Base-by-base conservation (phyloP, 768 basidiomycete species). In the Lactarius sp. region DNA sequence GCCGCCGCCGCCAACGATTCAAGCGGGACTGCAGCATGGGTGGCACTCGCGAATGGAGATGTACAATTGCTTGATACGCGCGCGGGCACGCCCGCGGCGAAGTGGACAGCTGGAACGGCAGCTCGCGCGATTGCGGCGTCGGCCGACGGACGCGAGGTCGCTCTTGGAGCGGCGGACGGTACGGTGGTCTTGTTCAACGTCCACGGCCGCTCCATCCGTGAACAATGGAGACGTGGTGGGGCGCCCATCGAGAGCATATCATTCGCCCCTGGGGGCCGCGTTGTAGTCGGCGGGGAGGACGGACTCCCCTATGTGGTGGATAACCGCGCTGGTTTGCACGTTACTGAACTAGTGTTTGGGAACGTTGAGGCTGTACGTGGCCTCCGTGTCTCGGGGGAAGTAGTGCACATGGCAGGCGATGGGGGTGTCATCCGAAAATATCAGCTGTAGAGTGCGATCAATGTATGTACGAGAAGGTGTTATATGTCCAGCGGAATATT, bases 221-320 rank as follows among this genome's bases (percentile, higher is more conserved):
- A 52, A 42, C 58, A 41, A n/a, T 68, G 68, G 68, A 56, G 47
- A 54, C 66, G 68, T 20, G 37, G 50, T 27, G 59, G 56, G 6
- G 65, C 54, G 27, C 41, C 52, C n/a, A 36, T 67, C 46, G 61
- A 60, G 34, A 49, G 52, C n/a, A 44, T 61, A 8, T 56, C 66
- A 5, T 56, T 62, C 39, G 59, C 49, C 33, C 44, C 46, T 13
- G 51, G 44, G 13, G 57, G 57, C 16, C 50, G 58, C 46, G 47
- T 68, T 42, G 52, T 67, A 16, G 52, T 68, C 12, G 68, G 66
- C 6, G 66, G 68, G 4, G 68, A 67, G 42, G 68, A 68, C 46
- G 68, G 68, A 14, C 56, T 68, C 37, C 68, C 68, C 7, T 61
- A 68, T 44, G 52, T 67, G n/a, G 59, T 56, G 37, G 60, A 52